Base-by-base conservation (phyloP, 2,329 filamentous ascomycete species). In the Bretziella fagacearum region DNA sequence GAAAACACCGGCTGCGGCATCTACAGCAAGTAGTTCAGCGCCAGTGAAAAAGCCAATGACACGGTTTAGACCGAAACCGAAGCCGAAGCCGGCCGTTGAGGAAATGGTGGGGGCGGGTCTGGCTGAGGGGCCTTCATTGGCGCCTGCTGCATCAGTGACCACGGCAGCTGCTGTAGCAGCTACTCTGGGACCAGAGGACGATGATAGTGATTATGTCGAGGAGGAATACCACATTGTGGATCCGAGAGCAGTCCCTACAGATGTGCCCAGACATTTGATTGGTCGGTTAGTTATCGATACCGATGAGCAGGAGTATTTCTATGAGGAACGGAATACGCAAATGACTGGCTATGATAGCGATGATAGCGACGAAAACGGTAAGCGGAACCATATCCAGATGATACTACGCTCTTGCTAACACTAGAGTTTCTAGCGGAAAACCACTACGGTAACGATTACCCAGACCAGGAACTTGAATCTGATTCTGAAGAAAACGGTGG, bases 401-500 rank as follows among this genome's bases (percentile, higher is more conserved):
- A 39, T 22, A 10, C 17, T 20, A 5, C 4, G n/a, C 35, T 39
- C 3, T 22, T n/a, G n/a, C n/a, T n/a, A 17, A 39, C 7, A 22
- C 10, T 20, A n/a, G 15, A 22, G 4, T 20, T 20, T 43, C 8
- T 51, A 78, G 79, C 82, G 29, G 82, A 87, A 58, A 80, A 84
- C 55, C 78, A 84, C 60, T 85, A 86, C 57, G 76, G 77, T 3
- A 79, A 81, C 46, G 82, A 87, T 58, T 87, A 87, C 54, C 82
- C 82, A 0, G 82, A 87, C 52, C 81, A 87, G 46, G 82, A 87
- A 58, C 70, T 85, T 11, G 78, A 75, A 37, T 79, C 75, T 13
- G 81, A 85, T 54, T 36, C 33, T 37, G 47, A 41, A 60, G 40
- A 43, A 30, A 13, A 18, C 18, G 40, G 25, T 4, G 40, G 17